A percentile compares a stretch with the other conserved stretches of the same genome.
Conservation (phyloP, 169 alveolate genomes). For the Eimeria praecox region DNA sequence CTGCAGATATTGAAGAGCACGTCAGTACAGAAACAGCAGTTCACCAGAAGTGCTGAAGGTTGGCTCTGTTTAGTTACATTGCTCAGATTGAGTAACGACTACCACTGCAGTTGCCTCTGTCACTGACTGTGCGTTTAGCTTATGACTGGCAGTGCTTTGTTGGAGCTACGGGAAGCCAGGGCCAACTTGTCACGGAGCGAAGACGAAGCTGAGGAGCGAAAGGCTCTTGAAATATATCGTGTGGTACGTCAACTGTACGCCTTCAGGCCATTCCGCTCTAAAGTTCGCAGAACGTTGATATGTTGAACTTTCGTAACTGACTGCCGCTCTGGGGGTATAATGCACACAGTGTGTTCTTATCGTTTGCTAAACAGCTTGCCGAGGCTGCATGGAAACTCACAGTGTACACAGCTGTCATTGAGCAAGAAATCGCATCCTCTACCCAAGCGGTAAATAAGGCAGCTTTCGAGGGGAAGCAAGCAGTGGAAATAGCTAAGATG, state of each 20-base stretch:
- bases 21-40: background rate
- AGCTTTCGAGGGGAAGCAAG: conserved; percentile 33
- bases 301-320: background rate
- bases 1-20: conserved; percentile 39
- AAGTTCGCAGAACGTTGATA: background rate
- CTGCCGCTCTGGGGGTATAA: background rate
- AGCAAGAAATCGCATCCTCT: background rate
- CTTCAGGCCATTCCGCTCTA: too few species aligned
- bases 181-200: background rate
- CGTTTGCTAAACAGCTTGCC: background rate
- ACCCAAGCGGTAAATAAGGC: conserved; percentile 54
- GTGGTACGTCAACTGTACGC: background rate
- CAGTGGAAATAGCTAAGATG: background rate
- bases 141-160: conserved; percentile 27
- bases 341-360: background rate
- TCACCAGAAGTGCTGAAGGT: background rate
- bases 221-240: conserved; percentile 21
- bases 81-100: background rate
- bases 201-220: conserved; percentile 70
- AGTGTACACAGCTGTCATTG: conserved; percentile 32
- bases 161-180: conserved; percentile 41
- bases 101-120: background rate
- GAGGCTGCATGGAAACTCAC: conserved; percentile 34
- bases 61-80: background rate
- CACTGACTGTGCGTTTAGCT: conserved; percentile 18